phyloP scores from a whole-genome alignment of 768 basidiomycete genomes.

The Pleurotus sapidus region DNA sequence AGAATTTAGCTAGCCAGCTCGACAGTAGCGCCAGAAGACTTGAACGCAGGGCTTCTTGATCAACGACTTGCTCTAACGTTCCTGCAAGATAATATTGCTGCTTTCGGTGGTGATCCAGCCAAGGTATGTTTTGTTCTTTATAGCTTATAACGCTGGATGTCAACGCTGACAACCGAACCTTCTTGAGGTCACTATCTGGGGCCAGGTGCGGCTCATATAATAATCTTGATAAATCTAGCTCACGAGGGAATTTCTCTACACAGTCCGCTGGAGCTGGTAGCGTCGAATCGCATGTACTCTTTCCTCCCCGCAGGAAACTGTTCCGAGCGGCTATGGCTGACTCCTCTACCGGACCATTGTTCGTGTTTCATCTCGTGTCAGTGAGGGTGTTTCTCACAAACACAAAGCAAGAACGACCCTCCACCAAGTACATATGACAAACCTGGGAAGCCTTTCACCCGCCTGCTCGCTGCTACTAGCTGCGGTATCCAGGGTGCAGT shows the following conservation, averaged over 20 bases:
- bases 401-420: slow-evolving; percentile 47
- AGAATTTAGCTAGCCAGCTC: slow-evolving; percentile 41
- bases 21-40: slow-evolving; percentile 40
- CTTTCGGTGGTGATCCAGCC: slow-evolving; percentile 61
- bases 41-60: slow-evolving; percentile 61
- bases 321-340: slow-evolving; percentile 55
- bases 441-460: slow-evolving; percentile 47
- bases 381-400: too few relatives aligned
- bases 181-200: slow-evolving; percentile 52
- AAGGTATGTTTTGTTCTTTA: slow-evolving; percentile 32
- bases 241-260: background rate
- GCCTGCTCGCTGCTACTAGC: slow-evolving; percentile 41
- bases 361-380: slow-evolving; percentile 14
- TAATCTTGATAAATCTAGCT: too few relatives aligned
- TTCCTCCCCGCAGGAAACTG: slow-evolving; percentile 29
- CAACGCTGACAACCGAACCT: background rate
- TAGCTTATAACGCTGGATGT: background rate
- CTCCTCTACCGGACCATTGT: slow-evolving; percentile 55
- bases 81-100: slow-evolving; percentile 61
- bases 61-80: slow-evolving; percentile 58
- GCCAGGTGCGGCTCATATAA: slow-evolving; percentile 32
- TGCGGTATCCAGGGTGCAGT: slow-evolving; percentile 40
- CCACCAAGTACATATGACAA: slow-evolving; percentile 44
- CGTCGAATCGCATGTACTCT: slow-evolving; percentile 46
- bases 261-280: slow-evolving; percentile 54